Conservation (phyloP, 208 protist genomes). For the Leishmania tarentolae region DNA sequence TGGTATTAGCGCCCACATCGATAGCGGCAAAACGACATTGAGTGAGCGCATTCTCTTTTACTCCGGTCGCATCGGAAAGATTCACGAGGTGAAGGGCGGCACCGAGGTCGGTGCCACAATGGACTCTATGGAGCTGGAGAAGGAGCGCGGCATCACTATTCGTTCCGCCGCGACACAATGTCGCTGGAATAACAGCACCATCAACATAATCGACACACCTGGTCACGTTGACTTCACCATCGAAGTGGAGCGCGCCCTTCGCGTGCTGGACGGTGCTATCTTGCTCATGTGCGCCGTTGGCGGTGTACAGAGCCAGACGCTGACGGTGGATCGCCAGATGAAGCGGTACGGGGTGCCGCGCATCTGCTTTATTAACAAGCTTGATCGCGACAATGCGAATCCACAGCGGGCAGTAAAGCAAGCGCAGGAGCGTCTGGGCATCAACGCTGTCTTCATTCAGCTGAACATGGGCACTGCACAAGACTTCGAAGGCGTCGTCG, state of each 20-base stretch:
- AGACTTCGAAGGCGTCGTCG: constrained; percentile 96
- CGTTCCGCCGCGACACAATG: constrained; percentile 98
- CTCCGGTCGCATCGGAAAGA: constrained; percentile 95
- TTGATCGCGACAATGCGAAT: constrained; percentile 96
- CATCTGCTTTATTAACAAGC: constrained; percentile 99
- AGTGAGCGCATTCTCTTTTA: constrained; percentile 99
- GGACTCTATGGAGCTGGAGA: constrained; percentile 99
- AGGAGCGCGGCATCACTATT: constrained; percentile 99
- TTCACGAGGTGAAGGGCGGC: constrained; percentile 98
- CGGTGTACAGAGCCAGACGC: constrained; percentile 98
- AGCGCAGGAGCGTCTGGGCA: constrained; percentile 92
- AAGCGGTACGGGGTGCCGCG: constrained; percentile 97
- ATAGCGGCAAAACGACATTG: constrained; percentile 99
- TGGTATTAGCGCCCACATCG: constrained; percentile 99
- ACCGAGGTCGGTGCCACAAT: constrained; percentile 99
- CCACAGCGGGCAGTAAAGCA: constrained; percentile 79
- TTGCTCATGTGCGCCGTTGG: constrained; percentile 96
- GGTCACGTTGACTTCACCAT: constrained; percentile 99
- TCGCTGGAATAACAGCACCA: constrained; percentile 94
- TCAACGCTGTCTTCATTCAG: constrained; percentile 96
- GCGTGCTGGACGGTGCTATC: constrained; percentile 98
- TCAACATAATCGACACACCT: constrained; percentile 99
- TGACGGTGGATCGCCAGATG: constrained; percentile 99
- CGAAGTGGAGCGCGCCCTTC: constrained; percentile 98
- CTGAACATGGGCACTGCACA: constrained; percentile 97